Percentiles rank a stretch among this genome's conserved stretches.
These are phyloP conservation scores for Cutaneotrichosporon sp. DNA, from an alignment of 1,284 basidiomycete species.

Conservation along the genomic window DNA sequence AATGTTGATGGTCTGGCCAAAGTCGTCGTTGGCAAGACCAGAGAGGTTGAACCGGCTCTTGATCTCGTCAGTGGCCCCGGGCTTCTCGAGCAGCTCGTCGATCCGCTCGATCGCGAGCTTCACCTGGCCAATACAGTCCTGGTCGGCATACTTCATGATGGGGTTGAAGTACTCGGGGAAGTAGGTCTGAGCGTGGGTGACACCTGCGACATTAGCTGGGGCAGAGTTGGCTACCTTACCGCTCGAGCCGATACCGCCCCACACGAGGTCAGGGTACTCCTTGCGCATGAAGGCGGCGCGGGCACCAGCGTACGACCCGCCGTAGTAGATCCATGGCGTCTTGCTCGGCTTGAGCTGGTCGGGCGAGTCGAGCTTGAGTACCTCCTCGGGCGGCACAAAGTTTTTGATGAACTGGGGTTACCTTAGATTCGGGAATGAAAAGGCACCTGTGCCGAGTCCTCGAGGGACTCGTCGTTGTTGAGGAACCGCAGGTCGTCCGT, in stretches of 20 bases:
- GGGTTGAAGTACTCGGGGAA: conserved; percentile 69
- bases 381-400: conserved; percentile 59
- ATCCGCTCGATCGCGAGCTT: conserved; percentile 61
- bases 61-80: conserved; percentile 50
- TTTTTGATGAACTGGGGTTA: conserved; percentile 67
- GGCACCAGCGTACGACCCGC: conserved; percentile 76
- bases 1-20: conserved; percentile 60
- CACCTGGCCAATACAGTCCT: conserved; percentile 64
- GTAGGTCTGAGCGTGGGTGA: conserved; percentile 53
- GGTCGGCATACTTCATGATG: conserved; percentile 68
- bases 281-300: conserved; percentile 87
- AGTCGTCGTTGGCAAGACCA: conserved; percentile 67
- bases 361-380: conserved; percentile 57
- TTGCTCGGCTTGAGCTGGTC: conserved; percentile 52
- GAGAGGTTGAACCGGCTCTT: conserved; percentile 70
- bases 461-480: conserved; percentile 79
- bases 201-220: conserved; percentile 26
- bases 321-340: conserved; percentile 92
- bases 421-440: background rate
- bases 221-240: conserved; percentile 46
- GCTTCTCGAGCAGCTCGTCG: conserved; percentile 56
- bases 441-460: conserved; percentile 69
- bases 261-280: conserved; percentile 68
- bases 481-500: conserved; percentile 78
- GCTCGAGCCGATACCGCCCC: conserved; percentile 84